Percentiles rank a stretch among this genome's conserved stretches.
phyloP scores from a whole-genome alignment of 129 eudicot species.

The Kitagawia praeruptora region DNA sequence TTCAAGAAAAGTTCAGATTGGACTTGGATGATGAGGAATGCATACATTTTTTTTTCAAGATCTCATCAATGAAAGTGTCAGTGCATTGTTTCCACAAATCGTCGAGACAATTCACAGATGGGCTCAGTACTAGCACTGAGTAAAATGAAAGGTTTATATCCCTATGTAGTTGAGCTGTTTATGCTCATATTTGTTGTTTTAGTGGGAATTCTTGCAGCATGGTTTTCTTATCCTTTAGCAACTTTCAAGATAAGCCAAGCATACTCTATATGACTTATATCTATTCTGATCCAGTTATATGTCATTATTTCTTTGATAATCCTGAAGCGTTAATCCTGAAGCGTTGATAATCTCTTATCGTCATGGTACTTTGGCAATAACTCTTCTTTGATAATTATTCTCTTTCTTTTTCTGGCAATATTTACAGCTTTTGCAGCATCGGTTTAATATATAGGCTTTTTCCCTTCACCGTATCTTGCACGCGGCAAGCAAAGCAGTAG shows the following conservation, averaged over 20 bases:
- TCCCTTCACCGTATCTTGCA: not conserved
- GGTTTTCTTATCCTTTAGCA: not conserved
- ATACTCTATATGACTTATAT: no score
- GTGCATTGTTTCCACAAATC: slow-evolving; percentile 98
- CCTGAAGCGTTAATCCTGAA: not conserved
- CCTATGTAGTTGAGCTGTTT: not conserved
- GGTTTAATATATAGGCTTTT: not conserved
- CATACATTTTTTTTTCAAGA: slow-evolving; percentile 97
- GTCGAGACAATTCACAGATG: slow-evolving; percentile 98
- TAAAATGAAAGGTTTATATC: not conserved
- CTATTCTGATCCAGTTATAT: not conserved
- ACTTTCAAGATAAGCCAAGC: no score
- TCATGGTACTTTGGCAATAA: no score
- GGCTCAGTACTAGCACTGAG: slow-evolving; percentile 99
- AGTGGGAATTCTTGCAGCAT: not conserved
- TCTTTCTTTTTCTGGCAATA: not conserved
- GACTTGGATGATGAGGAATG: slow-evolving; percentile 96
- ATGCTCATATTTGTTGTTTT: not conserved
- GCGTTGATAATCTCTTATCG: not conserved
- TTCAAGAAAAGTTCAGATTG: slow-evolving; percentile 95
- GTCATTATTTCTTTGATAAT: not conserved
- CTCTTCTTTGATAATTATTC: not conserved
- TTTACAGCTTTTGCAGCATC: not conserved
- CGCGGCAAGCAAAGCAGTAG: not conserved
- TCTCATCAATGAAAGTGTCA: slow-evolving; percentile 95